Base-by-base conservation (phyloP, 129 eudicot species). In the Ambrosia artemisiifolia region DNA sequence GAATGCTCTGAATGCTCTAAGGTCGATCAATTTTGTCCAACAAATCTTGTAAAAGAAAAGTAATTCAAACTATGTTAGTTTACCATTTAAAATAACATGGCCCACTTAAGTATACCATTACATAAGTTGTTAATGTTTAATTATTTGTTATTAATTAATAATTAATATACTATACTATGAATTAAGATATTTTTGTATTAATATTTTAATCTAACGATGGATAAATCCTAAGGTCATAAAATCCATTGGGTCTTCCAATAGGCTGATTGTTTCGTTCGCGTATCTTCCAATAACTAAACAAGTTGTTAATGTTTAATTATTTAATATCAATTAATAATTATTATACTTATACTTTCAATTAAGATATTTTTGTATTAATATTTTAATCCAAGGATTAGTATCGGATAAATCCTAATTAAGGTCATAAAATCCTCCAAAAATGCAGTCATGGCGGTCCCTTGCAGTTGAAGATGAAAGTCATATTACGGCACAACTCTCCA, bases 361-460 rank as follows among this genome's bases (percentile, higher is more conserved):
- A 16, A 51, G 28, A 51, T 51, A 51, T 51, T 51, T 6, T 12
- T 7, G 13, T 61, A 36, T 6, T 32, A 32, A 61, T 32, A 60
- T n/a, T n/a, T 51, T 16, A 51, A 51, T 51, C 10, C 1, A 16
- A 11, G 16, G 19, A 5, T 51, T 24, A 24, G 28, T 24, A 24
- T 24, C 28, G 0, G 19, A 24, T 24, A 24, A 24, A 24, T 24
- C 8, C 38, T 24, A 24, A 0, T 24, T 61, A 63, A n/a, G 12
- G 71, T 71, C 59, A 53, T 53, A 46, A 72, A 33, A 43, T 46
- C 59, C 28, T 24, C 28, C 28, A 24, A 13, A 47, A 13, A 51
- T 71, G 42, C 72, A 51, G 73, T 12, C 76, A 75, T 75, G 28
- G 11, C 67, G 38, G 60, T 66, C 79, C 54, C 20, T 75, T 42